Evolutionary conservation across 768 basidiomycete species (phyloP).

Genomic region (Tubosaeta brunneosetosa): DNA sequence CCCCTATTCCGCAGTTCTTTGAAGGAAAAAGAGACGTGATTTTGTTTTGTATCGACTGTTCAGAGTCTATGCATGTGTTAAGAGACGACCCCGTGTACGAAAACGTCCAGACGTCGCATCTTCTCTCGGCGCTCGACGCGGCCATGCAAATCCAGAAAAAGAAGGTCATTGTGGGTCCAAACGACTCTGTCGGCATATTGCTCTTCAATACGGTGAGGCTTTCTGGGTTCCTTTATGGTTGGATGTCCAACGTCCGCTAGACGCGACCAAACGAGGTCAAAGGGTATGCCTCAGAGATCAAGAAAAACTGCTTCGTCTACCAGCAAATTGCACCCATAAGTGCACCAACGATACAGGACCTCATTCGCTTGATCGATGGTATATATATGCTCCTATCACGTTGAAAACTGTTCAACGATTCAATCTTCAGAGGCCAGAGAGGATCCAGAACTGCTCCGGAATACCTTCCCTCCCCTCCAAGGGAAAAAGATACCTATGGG

Average conservation of each 20-base stretch:
- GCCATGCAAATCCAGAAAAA: constrained; percentile 85
- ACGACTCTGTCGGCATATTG: constrained; percentile 85
- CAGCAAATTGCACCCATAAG: constrained; percentile 74
- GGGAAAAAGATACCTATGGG: constrained; percentile 69
- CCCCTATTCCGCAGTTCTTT: constrained; percentile 43
- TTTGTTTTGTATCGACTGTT: constrained; percentile 94
- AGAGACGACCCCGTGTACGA: constrained; percentile 62
- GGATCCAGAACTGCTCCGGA: constrained; percentile 51
- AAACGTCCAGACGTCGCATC: constrained; percentile 65
- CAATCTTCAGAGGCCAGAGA: constrained; percentile 53
- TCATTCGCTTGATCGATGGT: constrained; percentile 79
- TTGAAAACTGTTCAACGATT: constrained; percentile 2
- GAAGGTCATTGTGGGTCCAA: constrained; percentile 85
- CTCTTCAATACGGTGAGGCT: constrained; percentile 85
- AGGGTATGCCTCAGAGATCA: constrained; percentile 51
- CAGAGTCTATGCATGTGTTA: constrained; percentile 79
- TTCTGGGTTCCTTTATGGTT: background rate
- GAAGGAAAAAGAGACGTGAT: constrained; percentile 82
- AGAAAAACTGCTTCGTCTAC: constrained; percentile 65
- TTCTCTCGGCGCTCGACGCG: constrained; percentile 75
- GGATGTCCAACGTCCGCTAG: constrained; percentile 7
- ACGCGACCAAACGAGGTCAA: constrained; percentile 30
- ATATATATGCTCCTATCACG: constrained; percentile 7
- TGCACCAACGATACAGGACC: constrained; percentile 75
- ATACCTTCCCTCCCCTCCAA: constrained; percentile 60